phyloP scores from a whole-genome alignment of 352 stramenopile species.

The Globisporangium cylindrosporum region DNA sequence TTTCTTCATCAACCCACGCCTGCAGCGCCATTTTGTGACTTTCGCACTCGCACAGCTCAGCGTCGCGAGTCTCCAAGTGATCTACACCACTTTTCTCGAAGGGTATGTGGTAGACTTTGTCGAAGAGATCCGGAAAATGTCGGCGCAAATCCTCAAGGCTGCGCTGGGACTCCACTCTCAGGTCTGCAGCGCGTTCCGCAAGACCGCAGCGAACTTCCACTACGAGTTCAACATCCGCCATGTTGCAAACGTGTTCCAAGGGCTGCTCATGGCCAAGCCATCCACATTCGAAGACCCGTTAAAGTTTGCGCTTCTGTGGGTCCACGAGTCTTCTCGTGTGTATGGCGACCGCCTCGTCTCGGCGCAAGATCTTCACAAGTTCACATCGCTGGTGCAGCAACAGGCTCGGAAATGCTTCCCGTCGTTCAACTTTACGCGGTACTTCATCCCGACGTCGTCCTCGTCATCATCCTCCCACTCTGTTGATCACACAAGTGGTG shows the following conservation, averaged over 20 bases:
- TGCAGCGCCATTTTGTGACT: conserved; percentile 95
- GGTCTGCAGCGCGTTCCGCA: conserved; percentile 80
- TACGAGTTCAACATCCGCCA: conserved; percentile 98
- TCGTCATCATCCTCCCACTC: conserved; percentile 17
- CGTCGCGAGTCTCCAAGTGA: conserved; percentile 85
- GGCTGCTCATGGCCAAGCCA: conserved; percentile 88
- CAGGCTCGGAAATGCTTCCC: conserved; percentile 93
- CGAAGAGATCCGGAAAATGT: conserved; percentile 89
- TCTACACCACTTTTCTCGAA: conserved; percentile 95
- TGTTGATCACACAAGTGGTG: conserved; percentile 10
- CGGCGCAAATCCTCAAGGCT: conserved; percentile 78
- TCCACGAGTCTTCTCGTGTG: conserved; percentile 95
- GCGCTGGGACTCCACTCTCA: conserved; percentile 89
- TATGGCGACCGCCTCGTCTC: conserved; percentile 94
- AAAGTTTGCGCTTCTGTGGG: conserved; percentile 93
- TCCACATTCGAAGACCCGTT: conserved; percentile 81
- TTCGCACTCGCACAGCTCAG: conserved; percentile 91
- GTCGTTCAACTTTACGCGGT: conserved; percentile 86
- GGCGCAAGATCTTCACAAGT: conserved; percentile 77
- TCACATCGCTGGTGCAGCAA: conserved; percentile 85
- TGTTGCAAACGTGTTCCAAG: conserved; percentile 94
- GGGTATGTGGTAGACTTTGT: conserved; percentile 93
- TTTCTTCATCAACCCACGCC: conserved; percentile 90
- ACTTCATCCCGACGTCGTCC: conserved; percentile 69
- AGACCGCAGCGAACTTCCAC: conserved; percentile 95